phyloP scores from a whole-genome alignment of 805 yeast species.

The Zygosaccharomyces gambellarensis region DNA sequence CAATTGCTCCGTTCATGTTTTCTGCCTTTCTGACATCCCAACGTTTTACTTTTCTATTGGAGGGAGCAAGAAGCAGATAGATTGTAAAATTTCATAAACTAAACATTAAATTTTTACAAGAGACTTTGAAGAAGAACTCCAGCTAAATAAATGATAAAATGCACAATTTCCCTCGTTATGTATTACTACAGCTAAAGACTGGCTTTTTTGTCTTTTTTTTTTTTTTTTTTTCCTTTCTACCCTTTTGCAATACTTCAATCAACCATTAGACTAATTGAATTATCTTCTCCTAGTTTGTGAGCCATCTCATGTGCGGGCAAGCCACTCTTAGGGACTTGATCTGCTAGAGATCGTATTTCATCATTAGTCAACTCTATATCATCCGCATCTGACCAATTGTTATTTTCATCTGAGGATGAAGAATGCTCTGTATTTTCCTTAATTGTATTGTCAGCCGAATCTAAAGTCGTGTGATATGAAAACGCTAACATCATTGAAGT shows the following conservation, averaged over 20 bases:
- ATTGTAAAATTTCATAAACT: background rate
- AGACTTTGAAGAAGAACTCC: background rate
- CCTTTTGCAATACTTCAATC: background rate
- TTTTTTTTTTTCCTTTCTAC: background rate
- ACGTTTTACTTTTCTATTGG: background rate
- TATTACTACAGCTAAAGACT: background rate
- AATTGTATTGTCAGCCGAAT: background rate
- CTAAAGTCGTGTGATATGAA: conserved; percentile 4
- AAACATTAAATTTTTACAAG: background rate
- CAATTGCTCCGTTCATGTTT: background rate
- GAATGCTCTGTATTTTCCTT: conserved; percentile 1
- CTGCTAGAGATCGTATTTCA: conserved; percentile 6
- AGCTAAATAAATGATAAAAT: background rate
- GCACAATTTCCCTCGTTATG: background rate
- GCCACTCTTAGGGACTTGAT: conserved; percentile 8
- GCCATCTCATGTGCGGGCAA: conserved; percentile 4
- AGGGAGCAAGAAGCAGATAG: background rate
- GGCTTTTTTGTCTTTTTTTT: too few relatives aligned
- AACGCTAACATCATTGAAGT: conserved; percentile 11
- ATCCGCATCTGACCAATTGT: conserved; percentile 8
- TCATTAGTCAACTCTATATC: conserved; percentile 10
- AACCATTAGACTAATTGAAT: background rate
- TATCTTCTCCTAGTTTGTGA: conserved; percentile 3
- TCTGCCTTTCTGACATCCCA: background rate
- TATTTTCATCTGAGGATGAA: conserved; percentile 5